These are phyloP conservation scores for Hemerocallis citrina DNA, from an alignment of 106 monocot genomes.

Conservation along the genomic window DNA sequence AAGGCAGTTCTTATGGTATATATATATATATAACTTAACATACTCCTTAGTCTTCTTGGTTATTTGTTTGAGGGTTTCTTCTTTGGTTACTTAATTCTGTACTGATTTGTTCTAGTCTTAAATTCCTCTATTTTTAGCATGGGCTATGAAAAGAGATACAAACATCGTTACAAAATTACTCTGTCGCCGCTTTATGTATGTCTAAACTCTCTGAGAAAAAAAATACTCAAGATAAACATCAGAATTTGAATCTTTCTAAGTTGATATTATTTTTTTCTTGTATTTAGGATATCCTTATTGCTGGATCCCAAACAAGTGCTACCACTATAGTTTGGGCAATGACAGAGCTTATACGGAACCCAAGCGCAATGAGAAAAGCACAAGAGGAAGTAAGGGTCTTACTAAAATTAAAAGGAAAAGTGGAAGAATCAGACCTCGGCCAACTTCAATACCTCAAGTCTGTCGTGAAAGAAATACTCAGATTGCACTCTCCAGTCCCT, in stretches of 20 bases:
- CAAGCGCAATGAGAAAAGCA: constrained; percentile 6
- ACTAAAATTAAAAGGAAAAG: not conserved
- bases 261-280: too few species aligned
- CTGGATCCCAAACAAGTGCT: not conserved
- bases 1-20: not conserved
- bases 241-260: too few species aligned
- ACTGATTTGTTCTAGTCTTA: too few species aligned
- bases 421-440: not conserved
- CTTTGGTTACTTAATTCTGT: too few species aligned
- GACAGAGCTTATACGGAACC: constrained; percentile 9
- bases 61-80: not conserved
- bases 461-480: not conserved
- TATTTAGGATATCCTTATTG: constrained; percentile 6
- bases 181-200: too few species aligned
- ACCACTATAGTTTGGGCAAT: constrained; percentile 9
- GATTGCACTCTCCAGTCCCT: not conserved
- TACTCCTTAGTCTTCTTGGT: too few species aligned
- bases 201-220: too few species aligned
- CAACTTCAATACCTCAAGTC: constrained; percentile 1
- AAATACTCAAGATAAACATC: too few species aligned
- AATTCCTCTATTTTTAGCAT: too few species aligned
- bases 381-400: constrained; percentile 4
- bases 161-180: too few species aligned
- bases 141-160: too few species aligned
- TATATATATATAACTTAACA: too few species aligned